Base-by-base conservation (phyloP, 1,284 basidiomycete species). In the Marasmius tenuissimus region DNA sequence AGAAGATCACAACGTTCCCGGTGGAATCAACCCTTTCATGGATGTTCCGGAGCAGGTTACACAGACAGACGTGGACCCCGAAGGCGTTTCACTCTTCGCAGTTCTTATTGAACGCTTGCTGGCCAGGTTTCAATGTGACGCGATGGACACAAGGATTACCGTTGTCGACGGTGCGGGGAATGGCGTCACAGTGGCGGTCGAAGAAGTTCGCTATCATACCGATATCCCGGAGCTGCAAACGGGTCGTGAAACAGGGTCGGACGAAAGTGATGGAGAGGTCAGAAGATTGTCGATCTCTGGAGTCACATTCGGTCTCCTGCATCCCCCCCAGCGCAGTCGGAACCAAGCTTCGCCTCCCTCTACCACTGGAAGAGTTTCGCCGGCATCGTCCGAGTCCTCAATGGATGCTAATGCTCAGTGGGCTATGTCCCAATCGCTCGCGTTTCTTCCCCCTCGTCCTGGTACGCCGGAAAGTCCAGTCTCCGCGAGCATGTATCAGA, bases 101-200 rank as follows among this genome's bases (percentile, higher is more conserved):
- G 85, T 86, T 37, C 81, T 97, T 49, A 88, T 96, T 53, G 94
- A 97, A 72, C 83, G 89, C 12, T 78, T 97, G 3, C 82, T 97
- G 12, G 85, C 93, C 9, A 84, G 91, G 62, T 91, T 98, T 67
- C 85, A 92, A 65, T 90, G 94, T 69, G 86, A 88, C 66, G 90
- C 91, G 33, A 72, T 78, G 27, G 86, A 93, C 67, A 83, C 89
- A 39, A 84, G 77, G 63, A 77, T 96, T 45, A 88, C 88, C 0
- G 64, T 93, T 42, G 75, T 92, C 27, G 81, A 88, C 69, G 84
- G 87, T 5, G 80, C 78, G 39, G 81, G 82, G 54, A 80, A 86
- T n/a, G 84, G 83, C 66, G 75, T 92, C 66, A 86, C 85, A 3
- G 66, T 91, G 57, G 79, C 76, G 18, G 70, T 93, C 37, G 75